These are phyloP conservation scores for Cutaneotrichosporon dermatis DNA, from an alignment of 1,284 basidiomycete species.

Conservation along the genomic window DNA sequence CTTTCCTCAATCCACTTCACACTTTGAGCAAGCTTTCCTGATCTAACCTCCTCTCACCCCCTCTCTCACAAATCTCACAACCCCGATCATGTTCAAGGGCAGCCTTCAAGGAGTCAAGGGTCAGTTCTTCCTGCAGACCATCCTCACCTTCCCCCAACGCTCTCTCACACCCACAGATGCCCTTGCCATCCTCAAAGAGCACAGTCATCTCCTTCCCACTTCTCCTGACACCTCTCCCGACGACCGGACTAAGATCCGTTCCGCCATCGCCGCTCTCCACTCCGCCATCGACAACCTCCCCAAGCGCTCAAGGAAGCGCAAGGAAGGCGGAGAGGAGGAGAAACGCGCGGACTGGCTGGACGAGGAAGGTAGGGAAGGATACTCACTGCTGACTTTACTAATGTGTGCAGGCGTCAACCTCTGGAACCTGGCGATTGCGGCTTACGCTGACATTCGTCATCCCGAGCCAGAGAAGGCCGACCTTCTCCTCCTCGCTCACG, in stretches of 20 bases:
- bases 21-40: background rate
- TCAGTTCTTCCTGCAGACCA: background rate
- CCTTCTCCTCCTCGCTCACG: background rate
- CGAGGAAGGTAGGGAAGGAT: conserved; percentile 5
- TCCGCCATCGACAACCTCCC: background rate
- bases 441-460: background rate
- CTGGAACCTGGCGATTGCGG: conserved; percentile 6
- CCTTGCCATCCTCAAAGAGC: background rate
- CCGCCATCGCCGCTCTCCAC: background rate
- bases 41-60: background rate
- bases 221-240: background rate
- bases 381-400: background rate
- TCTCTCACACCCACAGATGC: conserved; percentile 2
- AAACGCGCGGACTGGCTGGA: conserved; percentile 12
- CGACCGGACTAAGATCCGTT: background rate
- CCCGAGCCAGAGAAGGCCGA: background rate
- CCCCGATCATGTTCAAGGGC: background rate
- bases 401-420: conserved; percentile 8
- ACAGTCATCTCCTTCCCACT: conserved; percentile 6
- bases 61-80: background rate
- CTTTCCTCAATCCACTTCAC: background rate
- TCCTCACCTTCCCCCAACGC: no score
- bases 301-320: conserved; percentile 3
- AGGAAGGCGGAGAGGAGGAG: background rate
- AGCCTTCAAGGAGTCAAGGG: conserved; percentile 6